These are phyloP conservation scores for Ustilago trichophora DNA, from an alignment of 1,284 basidiomycete genomes.

Conservation along the genomic window DNA sequence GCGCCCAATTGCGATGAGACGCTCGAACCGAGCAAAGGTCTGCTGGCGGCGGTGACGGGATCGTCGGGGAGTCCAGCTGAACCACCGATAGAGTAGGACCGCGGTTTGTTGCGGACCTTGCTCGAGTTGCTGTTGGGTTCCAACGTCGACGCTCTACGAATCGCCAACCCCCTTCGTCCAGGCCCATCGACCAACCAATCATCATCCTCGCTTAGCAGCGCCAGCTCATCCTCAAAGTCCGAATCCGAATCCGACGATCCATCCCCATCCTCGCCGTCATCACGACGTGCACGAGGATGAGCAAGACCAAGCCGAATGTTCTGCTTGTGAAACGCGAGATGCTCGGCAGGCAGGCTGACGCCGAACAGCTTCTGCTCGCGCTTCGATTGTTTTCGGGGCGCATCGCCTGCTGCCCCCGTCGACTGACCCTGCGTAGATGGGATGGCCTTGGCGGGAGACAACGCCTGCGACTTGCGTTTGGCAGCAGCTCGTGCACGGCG, in stretches of 20 bases:
- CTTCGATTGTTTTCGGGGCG: constrained; percentile 40
- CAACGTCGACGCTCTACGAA: constrained; percentile 43
- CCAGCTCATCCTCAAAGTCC: constrained; percentile 56
- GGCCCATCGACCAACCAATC: constrained; percentile 44
- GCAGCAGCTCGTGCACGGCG: constrained; percentile 44
- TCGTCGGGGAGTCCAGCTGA: constrained; percentile 47
- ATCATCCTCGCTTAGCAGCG: constrained; percentile 55
- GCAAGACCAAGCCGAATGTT: constrained; percentile 64
- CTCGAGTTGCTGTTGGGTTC: constrained; percentile 15
- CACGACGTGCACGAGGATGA: constrained; percentile 56
- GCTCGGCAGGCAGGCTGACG: constrained; percentile 61
- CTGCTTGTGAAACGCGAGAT: constrained; percentile 61
- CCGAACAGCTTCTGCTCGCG: constrained; percentile 55
- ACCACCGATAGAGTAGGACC: constrained; percentile 43
- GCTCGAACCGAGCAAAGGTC: constrained; percentile 28
- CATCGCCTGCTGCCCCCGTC: no score
- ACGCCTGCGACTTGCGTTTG: constrained; percentile 43
- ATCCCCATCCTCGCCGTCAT: constrained; percentile 47
- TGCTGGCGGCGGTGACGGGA: constrained; percentile 22
- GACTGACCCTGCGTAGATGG: no score
- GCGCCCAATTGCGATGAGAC: constrained; percentile 4
- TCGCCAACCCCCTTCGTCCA: constrained; percentile 29
- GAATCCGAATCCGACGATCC: constrained; percentile 51
- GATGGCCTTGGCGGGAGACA: constrained; percentile 36
- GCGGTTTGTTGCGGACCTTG: constrained; percentile 12